Evolutionary conservation across 192 early-diverging fungal genomes (phyloP).

Genomic region (Backusella tuberculispora): DNA sequence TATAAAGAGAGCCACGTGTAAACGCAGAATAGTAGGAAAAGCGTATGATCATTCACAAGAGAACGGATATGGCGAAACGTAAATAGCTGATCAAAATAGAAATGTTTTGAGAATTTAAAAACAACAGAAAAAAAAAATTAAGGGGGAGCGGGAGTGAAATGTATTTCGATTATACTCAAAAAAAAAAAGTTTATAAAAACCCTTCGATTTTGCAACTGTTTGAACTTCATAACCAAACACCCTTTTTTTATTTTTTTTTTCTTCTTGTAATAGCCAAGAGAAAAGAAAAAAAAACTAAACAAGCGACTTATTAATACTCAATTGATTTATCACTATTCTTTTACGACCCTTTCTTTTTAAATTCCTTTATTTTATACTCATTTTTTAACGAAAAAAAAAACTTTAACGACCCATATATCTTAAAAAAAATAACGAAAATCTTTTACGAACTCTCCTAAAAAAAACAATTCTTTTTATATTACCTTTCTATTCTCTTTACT

Average conservation of each 20-base stretch:
- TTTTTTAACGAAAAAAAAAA: constrained; percentile 20
- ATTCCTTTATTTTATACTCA: neutral
- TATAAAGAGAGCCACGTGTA: neutral
- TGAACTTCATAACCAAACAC: constrained; percentile 12
- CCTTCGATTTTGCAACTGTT: neutral
- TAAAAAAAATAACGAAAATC: constrained; percentile 4
- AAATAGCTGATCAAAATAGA: constrained; percentile 10
- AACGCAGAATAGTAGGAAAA: neutral
- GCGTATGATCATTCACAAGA: constrained; percentile 18
- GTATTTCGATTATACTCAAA: neutral
- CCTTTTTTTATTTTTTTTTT: constrained; percentile 19
- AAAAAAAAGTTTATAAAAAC: constrained; percentile 17
- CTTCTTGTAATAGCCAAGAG: constrained; percentile 19
- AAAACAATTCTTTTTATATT: constrained; percentile 4
- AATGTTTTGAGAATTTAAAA: constrained; percentile 14
- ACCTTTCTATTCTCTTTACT: neutral
- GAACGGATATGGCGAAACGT: constrained; percentile 18
- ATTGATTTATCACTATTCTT: neutral
- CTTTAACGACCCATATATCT: constrained; percentile 15
- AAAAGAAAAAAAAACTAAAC: constrained; percentile 6
- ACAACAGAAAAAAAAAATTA: neutral
- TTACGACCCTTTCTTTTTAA: constrained; percentile 24
- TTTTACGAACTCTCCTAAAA: neutral
- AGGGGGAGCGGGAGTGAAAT: neutral
- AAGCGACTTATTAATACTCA: constrained; percentile 18